Evolutionary conservation across 1,139 yeast genomes (phyloP).

Genomic region (Suhomyces anneliseae): DNA sequence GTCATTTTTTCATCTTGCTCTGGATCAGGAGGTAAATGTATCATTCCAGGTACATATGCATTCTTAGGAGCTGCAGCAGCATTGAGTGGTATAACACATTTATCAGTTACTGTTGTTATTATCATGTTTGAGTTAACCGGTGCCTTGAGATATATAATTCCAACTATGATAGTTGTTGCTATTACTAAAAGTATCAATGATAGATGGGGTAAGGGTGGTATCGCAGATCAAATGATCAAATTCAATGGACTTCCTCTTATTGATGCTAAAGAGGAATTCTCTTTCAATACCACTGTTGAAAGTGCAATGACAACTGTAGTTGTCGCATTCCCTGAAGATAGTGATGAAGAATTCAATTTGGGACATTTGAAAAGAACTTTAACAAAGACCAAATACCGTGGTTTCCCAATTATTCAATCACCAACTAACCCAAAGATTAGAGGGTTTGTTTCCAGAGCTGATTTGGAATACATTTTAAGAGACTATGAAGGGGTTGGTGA

Average conservation of each 20-base stretch:
- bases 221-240: constrained; percentile 91
- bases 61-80: constrained; percentile 98
- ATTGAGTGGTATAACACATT: constrained; percentile 86
- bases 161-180: constrained; percentile 95
- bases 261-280: constrained; percentile 70
- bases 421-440: constrained; percentile 31
- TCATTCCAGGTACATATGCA: constrained; percentile 93
- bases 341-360: constrained; percentile 30
- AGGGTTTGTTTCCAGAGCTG: constrained; percentile 40
- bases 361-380: constrained; percentile 40
- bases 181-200: constrained; percentile 80
- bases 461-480: constrained; percentile 27
- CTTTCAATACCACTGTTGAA: constrained; percentile 52
- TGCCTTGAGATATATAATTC: constrained; percentile 83
- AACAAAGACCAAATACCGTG: constrained; percentile 41
- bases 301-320: constrained; percentile 66
- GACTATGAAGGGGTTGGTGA: constrained; percentile 17
- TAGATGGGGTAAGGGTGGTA: constrained; percentile 77
- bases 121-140: constrained; percentile 97
- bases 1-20: constrained; percentile 51
- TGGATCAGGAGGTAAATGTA: constrained; percentile 45
- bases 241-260: constrained; percentile 88
- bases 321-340: constrained; percentile 47
- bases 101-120: constrained; percentile 90
- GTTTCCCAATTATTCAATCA: constrained; percentile 55